These are phyloP conservation scores for Termitomyces sp. DNA, from an alignment of 768 basidiomycete species.

Conservation along the genomic window DNA sequence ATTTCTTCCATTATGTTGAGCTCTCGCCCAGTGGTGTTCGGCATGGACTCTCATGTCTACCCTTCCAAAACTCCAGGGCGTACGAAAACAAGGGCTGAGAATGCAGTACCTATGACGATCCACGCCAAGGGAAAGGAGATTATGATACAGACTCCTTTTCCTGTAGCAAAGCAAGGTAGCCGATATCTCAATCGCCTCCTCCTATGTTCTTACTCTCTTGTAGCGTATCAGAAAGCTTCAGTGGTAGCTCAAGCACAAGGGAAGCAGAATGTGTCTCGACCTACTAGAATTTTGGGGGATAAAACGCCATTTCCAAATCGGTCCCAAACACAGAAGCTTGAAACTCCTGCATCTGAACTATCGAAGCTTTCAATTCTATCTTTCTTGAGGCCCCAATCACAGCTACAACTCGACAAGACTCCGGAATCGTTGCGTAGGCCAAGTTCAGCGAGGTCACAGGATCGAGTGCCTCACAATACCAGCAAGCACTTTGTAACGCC, in stretches of 20 bases:
- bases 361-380: constrained; percentile 30
- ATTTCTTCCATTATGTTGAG: constrained; percentile 28
- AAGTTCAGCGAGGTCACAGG: constrained; percentile 63
- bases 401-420: constrained; percentile 20
- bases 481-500: constrained; percentile 62
- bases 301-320: constrained; percentile 78
- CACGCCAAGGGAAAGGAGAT: constrained; percentile 40
- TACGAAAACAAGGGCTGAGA: constrained; percentile 41
- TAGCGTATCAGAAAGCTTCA: constrained; percentile 17
- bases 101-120: constrained; percentile 38
- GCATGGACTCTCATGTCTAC: constrained; percentile 23
- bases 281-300: constrained; percentile 54
- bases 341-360: constrained; percentile 28
- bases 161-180: constrained; percentile 26
- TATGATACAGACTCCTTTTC: constrained; percentile 30
- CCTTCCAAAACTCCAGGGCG: constrained; percentile 55
- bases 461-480: constrained; percentile 48
- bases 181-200: neutral
- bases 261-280: constrained; percentile 17
- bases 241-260: constrained; percentile 17
- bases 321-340: constrained; percentile 23
- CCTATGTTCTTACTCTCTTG: neutral
- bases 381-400: constrained; percentile 15
- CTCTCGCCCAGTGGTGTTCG: constrained; percentile 27
- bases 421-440: constrained; percentile 48